Evolutionary conservation across 352 stramenopile species (phyloP).

Genomic region (Pythium utonaiense): DNA sequence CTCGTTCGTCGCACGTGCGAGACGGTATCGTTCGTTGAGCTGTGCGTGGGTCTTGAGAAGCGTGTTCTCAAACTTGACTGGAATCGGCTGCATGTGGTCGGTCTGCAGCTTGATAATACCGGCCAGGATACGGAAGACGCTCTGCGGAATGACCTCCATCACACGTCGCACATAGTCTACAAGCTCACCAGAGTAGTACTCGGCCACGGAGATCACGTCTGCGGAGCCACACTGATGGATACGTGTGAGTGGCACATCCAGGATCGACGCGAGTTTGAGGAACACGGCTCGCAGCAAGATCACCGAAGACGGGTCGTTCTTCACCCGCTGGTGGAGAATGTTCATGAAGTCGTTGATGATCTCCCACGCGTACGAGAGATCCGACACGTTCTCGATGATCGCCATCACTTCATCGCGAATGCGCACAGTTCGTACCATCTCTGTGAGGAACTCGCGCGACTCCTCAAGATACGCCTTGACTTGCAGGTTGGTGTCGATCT

Average conservation of each 20-base stretch:
- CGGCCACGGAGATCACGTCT: constrained; percentile 90
- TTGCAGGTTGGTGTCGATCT: constrained; percentile 93
- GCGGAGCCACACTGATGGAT: constrained; percentile 91
- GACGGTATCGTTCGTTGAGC: constrained; percentile 89
- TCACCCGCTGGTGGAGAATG: constrained; percentile 91
- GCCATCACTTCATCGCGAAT: constrained; percentile 91
- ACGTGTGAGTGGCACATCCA: constrained; percentile 91
- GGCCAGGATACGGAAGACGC: constrained; percentile 92
- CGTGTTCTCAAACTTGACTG: constrained; percentile 91
- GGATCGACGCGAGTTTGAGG: constrained; percentile 92
- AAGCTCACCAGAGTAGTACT: constrained; percentile 93
- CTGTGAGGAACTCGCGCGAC: constrained; percentile 88
- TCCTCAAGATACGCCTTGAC: constrained; percentile 94
- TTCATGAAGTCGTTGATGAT: constrained; percentile 94
- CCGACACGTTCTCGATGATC: constrained; percentile 92
- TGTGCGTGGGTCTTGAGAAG: constrained; percentile 91
- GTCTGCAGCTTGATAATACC: constrained; percentile 93
- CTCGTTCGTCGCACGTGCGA: constrained; percentile 92
- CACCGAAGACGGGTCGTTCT: constrained; percentile 91
- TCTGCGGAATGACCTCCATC: constrained; percentile 93
- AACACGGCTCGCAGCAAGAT: constrained; percentile 93
- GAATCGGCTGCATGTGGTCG: constrained; percentile 88
- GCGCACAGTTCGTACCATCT: constrained; percentile 94
- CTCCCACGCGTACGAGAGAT: constrained; percentile 94
- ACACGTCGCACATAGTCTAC: constrained; percentile 94